Conservation (phyloP, 2,329 filamentous ascomycete species). For the Pochonia chlamydosporia region DNA sequence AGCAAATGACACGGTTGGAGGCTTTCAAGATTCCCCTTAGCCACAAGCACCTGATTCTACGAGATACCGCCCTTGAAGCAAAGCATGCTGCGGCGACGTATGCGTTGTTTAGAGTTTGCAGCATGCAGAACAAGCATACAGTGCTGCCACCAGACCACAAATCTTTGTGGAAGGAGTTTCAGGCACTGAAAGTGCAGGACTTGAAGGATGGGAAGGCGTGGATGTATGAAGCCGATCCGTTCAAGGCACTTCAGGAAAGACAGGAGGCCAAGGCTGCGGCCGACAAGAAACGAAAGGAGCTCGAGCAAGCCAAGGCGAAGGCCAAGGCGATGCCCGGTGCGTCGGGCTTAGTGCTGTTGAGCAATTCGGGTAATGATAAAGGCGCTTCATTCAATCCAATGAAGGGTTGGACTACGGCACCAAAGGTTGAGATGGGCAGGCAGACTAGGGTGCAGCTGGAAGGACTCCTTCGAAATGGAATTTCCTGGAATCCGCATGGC, state of each 20-base stretch:
- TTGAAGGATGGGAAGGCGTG: conserved; percentile 70
- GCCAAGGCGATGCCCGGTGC: conserved; percentile 57
- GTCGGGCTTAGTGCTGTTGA: conserved; percentile 48
- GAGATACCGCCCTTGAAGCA: conserved; percentile 80
- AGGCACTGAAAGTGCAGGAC: conserved; percentile 74
- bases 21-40: conserved; percentile 75
- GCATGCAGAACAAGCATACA: conserved; percentile 93
- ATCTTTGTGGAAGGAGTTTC: conserved; percentile 87
- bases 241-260: conserved; percentile 71
- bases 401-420: conserved; percentile 76
- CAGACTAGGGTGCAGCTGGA: conserved; percentile 76
- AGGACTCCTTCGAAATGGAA: conserved; percentile 67
- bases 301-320: conserved; percentile 62
- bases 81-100: conserved; percentile 91
- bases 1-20: conserved; percentile 67
- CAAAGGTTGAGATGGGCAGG: conserved; percentile 89
- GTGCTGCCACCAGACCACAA: conserved; percentile 88
- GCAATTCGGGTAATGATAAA: conserved; percentile 30
- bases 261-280: conserved; percentile 70
- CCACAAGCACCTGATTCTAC: conserved; percentile 69
- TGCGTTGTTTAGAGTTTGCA: conserved; percentile 84
- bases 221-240: conserved; percentile 96
- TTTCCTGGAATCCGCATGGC: conserved; percentile 80
- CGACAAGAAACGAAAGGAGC: conserved; percentile 74
- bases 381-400: conserved; percentile 39